These are phyloP conservation scores for Silene coronaria DNA, from an alignment of 179 eudicot genomes.

Conservation along the genomic window DNA sequence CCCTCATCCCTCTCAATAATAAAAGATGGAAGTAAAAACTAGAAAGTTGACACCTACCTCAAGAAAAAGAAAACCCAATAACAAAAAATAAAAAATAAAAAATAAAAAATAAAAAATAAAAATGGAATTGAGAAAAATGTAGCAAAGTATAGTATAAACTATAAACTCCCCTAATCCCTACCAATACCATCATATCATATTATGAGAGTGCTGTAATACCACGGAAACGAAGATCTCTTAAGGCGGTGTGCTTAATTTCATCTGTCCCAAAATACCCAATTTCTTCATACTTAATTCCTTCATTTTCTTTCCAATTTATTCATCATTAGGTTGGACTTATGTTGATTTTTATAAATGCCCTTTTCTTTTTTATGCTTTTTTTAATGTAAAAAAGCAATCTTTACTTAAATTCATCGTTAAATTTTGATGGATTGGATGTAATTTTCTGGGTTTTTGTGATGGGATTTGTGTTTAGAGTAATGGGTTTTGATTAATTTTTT, in stretches of 20 bases:
- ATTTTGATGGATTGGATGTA: background rate
- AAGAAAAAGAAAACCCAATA: background rate
- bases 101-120: background rate
- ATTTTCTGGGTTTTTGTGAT: background rate
- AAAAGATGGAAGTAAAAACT: background rate
- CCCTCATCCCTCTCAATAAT: background rate
- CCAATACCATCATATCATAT: background rate
- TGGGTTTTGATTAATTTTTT: background rate
- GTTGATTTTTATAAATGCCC: background rate
- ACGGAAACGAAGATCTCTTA: background rate
- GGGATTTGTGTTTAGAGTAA: background rate
- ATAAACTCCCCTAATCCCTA: background rate
- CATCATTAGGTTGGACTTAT: background rate
- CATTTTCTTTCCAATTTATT: background rate
- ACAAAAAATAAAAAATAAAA: background rate
- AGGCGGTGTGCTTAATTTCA: background rate
- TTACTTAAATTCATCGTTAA: background rate
- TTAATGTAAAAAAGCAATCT: background rate
- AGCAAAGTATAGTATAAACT: background rate
- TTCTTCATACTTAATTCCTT: background rate
- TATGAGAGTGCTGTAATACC: background rate
- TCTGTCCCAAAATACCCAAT: too few species aligned
- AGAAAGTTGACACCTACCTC: constrained; percentile 10
- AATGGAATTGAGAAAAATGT: background rate
- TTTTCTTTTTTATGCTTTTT: background rate